Base-by-base conservation (phyloP, 2,329 filamentous ascomycete species). In the Thielaviopsis cerberus region DNA sequence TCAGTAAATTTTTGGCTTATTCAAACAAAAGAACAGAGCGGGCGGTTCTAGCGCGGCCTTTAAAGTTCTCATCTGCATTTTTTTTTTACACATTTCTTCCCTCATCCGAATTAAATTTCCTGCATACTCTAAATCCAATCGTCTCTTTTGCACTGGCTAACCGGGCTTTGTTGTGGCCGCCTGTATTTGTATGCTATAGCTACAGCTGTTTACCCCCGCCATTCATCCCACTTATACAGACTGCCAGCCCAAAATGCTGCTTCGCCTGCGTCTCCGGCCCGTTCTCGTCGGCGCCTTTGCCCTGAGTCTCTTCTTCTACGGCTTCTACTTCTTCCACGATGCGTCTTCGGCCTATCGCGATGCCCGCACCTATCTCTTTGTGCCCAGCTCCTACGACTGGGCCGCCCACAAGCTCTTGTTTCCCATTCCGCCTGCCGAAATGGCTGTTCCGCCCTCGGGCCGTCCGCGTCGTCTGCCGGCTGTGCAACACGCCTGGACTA, bases 251-350 rank as follows among this genome's bases (percentile, higher is more conserved):
- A 41, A 41, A 4, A 45, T 20, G 37, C 15, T 45, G 3, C 11
- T 45, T 8, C 55, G 55, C 26, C 53, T 64, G 61, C 11, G 65
- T 64, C 24, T 72, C 71, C 25, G 67, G 70, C n/a, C 70, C 70
- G 27, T 71, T 73, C 26, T 71, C 68, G 30, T 69, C 71, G 23
- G 66, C 70, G 22, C 69, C 70, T 62, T 78, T 76, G 53, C 79
- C 77, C 66, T 81, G 77, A 59, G 80, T 76, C 63, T 85, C 83
- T 62, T 79, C 79, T 63, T 80, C 77, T 64, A 92, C 73, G 13
- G 85, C 10, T 81, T 85, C 61, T 79, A 77, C 63, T 86, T 76
- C 63, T 61, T 58, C 56, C 22, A 45, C n/a, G 41, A 51, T 10
- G 22, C 17, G 7, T 54, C 57, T 1, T 22, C 45, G 10, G 23